Evolutionary conservation across 345 rosid genomes (phyloP), one percentile per base, ranked within the genome.

Genomic region (Hevea brasiliensis): DNA sequence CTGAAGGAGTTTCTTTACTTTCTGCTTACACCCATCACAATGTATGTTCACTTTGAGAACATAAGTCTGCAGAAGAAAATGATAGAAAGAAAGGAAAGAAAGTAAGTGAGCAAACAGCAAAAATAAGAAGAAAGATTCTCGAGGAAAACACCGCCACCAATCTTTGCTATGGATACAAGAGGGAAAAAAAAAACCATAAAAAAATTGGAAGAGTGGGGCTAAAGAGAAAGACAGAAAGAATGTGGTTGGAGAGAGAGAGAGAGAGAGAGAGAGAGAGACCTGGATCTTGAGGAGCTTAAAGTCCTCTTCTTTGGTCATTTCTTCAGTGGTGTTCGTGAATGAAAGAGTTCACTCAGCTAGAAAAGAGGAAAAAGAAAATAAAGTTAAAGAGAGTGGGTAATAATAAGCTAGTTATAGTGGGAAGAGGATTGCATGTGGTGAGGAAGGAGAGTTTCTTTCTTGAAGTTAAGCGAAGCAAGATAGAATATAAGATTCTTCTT

Each of bases 211-310:
- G 6, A 11, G 26, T 13, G 21, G 42, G 18, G 15, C 27, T 32
- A 32, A 32, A 32, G 37, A 32, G 37, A 10, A 27, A 15, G 56
- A 74, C 57, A 76, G 40, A 37, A 58, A 76, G 69, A 81, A 81
- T 37, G 80, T 65, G 76, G 51, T 20, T 23, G n/a, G n/a, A n/a
- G n/a, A n/a, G n/a, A n/a, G n/a, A 32, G 37, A 32, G 37, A 32
- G 37, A 32, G 55, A 40, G 68, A 64, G 41, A 61, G 71, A 50
- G 35, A 54, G 55, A 71, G 69, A 58, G 65, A 92, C 97, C 93
- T 90, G 93, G 83, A 92, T 90, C 88, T 90, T 92, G 82, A 92
- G 86, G 71, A 92, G 88, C 86, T 87, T 92, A 85, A 88, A 92
- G 87, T 90, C 92, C 75, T 90, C 95, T 66, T 87, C 93, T 88